Conservation (phyloP, 352 stramenopile genomes). For the Phytophthora sp. region DNA sequence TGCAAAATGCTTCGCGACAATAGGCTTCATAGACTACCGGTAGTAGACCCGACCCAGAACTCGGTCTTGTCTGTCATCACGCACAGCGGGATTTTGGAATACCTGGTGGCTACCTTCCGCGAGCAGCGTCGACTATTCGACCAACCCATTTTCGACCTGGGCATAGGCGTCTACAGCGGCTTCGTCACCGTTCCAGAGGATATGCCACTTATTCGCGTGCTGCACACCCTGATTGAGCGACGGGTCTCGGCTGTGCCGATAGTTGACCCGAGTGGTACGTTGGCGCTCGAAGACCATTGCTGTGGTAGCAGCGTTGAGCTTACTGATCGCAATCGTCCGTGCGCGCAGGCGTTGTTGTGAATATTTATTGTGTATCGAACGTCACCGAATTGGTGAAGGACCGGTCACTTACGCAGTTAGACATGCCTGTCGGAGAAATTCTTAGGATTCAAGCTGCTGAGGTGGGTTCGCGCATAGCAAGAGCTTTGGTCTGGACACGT, state of each 20-base stretch:
- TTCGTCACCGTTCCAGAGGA: conserved; percentile 93
- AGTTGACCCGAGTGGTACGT: conserved; percentile 81
- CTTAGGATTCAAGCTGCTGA: conserved; percentile 85
- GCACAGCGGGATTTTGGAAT: conserved; percentile 95
- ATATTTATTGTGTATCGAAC: conserved; percentile 93
- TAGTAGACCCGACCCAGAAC: conserved; percentile 93
- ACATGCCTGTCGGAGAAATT: conserved; percentile 89
- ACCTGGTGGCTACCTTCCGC: conserved; percentile 96
- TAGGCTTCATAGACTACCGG: conserved; percentile 93
- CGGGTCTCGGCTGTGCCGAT: conserved; percentile 86
- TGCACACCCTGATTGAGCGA: conserved; percentile 87
- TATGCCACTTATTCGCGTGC: conserved; percentile 94
- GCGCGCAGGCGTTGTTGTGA: conserved; percentile 78
- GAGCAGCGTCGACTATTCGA: conserved; percentile 97
- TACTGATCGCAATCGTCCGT: conserved; percentile 2
- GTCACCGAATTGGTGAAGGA: conserved; percentile 91
- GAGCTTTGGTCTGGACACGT: not conserved
- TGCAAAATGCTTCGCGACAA: conserved; percentile 89
- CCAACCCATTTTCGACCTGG: conserved; percentile 95
- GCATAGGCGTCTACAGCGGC: conserved; percentile 95
- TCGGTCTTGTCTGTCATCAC: conserved; percentile 94
- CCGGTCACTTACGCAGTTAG: conserved; percentile 88
- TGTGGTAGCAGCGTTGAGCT: conserved; percentile 1
- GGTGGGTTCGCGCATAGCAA: conserved; percentile 35
- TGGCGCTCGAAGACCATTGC: not conserved